Conservation (phyloP, 805 yeast species). For the Saturnispora bothae region DNA sequence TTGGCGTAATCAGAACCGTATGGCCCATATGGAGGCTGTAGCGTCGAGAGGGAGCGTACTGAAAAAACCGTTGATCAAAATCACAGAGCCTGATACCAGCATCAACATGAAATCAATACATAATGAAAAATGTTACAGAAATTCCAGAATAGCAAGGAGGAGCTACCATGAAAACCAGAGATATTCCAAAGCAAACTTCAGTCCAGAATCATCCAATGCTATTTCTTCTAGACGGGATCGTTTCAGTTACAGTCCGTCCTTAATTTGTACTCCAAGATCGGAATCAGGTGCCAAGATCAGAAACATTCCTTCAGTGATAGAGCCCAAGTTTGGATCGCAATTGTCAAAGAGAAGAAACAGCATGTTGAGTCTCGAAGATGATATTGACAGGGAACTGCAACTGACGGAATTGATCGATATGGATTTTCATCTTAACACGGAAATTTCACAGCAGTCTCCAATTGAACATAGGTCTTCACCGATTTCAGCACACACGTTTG, state of each 20-base stretch:
- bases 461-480: no score
- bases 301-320: background rate
- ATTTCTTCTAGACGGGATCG: no score
- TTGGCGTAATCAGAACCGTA: no score
- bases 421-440: conserved; percentile 6
- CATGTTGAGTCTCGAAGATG: conserved; percentile 1
- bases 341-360: background rate
- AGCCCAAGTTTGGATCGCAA: background rate
- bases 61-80: background rate
- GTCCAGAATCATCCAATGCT: no score
- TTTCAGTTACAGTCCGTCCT: no score
- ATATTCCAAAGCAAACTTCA: no score
- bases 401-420: conserved; percentile 6
- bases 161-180: background rate
- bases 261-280: no score
- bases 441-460: background rate
- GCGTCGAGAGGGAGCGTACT: background rate
- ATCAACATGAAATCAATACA: conserved; percentile 3
- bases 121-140: conserved; percentile 4
- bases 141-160: conserved; percentile 1
- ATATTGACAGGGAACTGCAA: conserved; percentile 1
- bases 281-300: no score
- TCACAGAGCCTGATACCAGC: conserved; percentile 1
- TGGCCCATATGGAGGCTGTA: background rate
- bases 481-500: no score